Base-by-base conservation (phyloP, 148 eudicot species). In the Rhododendron simsii region DNA sequence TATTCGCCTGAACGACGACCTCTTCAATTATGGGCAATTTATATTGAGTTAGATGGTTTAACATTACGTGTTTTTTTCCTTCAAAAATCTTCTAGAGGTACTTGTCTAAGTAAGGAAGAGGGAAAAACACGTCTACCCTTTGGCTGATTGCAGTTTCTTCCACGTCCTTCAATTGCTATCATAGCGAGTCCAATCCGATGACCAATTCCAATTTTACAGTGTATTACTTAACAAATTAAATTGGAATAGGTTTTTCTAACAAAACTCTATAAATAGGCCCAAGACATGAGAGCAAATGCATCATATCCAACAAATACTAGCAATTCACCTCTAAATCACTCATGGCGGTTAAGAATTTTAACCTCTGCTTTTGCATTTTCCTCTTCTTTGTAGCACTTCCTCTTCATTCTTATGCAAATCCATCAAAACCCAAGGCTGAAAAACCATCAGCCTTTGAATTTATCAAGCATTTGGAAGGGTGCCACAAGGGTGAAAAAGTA, bases 401-500 rank as follows among this genome's bases (percentile, higher is more conserved):
- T 12, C 5, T n/a, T 6, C 7, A 9, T 2, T 45, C 57, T 35
- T 0, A 78, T 47, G 81, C 57, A n/a, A 11, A 11, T 3, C 3
- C 53, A 6, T 45, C 80, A 48, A 48, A 48, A 48, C 51, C 51
- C 51, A 48, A 48, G 12, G 10, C 51, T 48, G 13, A 48, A 48
- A 21, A 7, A 5, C n/a, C 80, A 80, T 47, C 26, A 47, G 23
- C 86, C 2, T 18, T 59, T 35, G 44, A 41, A 5, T 41, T 41
- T 5, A 41, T 41, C 44, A 41, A 41, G 44, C 44, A 41, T 41
- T 41, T 41, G 44, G 44, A 41, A 41, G 44, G 44, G 7, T 41
- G 26, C 35, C 88, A 83, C 16, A 88, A 86, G 78, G 90, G 86
- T 75, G 35, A 50, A 9, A 83, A 45, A 2, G 37, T 59, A 7